Base-by-base conservation (phyloP, 2,329 filamentous ascomycete genomes). In the Penicillium verrucosum region DNA sequence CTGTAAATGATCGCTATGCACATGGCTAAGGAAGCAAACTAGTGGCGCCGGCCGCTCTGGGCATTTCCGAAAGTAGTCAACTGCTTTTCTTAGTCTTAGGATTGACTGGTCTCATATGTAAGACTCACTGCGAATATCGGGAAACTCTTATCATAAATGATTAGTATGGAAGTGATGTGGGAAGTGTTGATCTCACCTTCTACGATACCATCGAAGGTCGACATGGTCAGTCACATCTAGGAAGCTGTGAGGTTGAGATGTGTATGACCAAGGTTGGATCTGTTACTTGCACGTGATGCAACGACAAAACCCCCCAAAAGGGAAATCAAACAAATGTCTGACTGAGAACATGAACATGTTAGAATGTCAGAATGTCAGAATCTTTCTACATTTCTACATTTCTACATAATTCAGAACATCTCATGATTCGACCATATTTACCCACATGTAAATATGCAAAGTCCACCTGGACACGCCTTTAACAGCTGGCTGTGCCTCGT, bases 11-110 rank as follows among this genome's bases (percentile, higher is more conserved):
- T 97, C 92, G 61, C 89, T 95, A 70, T 97, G 93, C 2, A 95
- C 86, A 81, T 97, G 93, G 73, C 89, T 95, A 27, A 97, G 80
- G 69, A 97, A 96, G 71, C 89, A 94, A 16, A 89, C 92, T 54
- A 94, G 75, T 0, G 91, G 89, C 4, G 88, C 82, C 16, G 75
- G 81, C 16, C 74, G 74, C 6, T 78, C 77, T 4, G 78, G 75
- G 45, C 80, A 79, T 16, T 75, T 77, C 25, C 89, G 84, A 66
- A 97, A 97, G 76, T 87, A 91, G 74, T 97, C 92, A 62, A 97
- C 87, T 89, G 54, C 10, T 10, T 10, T 48, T 29, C n/a, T 57
- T 53, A 57, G 59, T 25, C 16, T 25, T 12, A 16, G 6, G n/a
- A 18, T 12, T 66, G n/a, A n/a, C 21, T 25, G 41, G 37, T 25